A percentile compares a stretch with the other conserved stretches of the same genome.
Evolutionary conservation across 768 basidiomycete genomes (phyloP).

Genomic region (Suillus subaureus): DNA sequence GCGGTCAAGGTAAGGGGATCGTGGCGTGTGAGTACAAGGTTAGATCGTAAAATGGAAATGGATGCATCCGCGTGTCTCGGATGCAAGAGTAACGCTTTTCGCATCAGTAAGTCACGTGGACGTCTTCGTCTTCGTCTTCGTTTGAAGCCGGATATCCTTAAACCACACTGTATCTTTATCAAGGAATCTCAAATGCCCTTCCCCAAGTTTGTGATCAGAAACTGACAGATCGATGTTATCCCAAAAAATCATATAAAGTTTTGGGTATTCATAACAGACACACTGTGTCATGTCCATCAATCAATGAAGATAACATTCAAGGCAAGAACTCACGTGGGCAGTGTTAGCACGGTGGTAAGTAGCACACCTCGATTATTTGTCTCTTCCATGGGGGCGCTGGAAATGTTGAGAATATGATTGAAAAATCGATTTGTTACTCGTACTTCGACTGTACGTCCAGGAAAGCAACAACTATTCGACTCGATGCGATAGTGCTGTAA

Average conservation of each 20-base stretch:
- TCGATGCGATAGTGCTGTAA: constrained; percentile 2
- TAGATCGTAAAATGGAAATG: no score
- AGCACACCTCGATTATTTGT: background rate
- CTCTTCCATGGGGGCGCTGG: background rate
- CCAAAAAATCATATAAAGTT: background rate
- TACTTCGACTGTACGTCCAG: background rate
- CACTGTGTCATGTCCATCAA: background rate
- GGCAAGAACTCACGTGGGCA: background rate
- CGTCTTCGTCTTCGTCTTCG: no score
- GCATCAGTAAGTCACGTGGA: no score
- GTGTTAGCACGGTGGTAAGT: background rate
- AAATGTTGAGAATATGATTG: background rate
- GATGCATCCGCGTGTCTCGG: no score
- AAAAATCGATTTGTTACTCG: background rate
- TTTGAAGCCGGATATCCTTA: no score
- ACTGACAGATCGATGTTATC: background rate
- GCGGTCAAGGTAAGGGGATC: no score
- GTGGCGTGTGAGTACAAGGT: no score
- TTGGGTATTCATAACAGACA: background rate
- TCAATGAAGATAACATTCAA: background rate
- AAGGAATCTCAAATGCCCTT: background rate
- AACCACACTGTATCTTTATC: no score
- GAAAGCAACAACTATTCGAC: background rate
- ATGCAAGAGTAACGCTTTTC: no score
- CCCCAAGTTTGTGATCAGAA: no score